These are phyloP conservation scores for Saturnispora kantuleensis DNA, from an alignment of 805 yeast species.

Conservation along the genomic window DNA sequence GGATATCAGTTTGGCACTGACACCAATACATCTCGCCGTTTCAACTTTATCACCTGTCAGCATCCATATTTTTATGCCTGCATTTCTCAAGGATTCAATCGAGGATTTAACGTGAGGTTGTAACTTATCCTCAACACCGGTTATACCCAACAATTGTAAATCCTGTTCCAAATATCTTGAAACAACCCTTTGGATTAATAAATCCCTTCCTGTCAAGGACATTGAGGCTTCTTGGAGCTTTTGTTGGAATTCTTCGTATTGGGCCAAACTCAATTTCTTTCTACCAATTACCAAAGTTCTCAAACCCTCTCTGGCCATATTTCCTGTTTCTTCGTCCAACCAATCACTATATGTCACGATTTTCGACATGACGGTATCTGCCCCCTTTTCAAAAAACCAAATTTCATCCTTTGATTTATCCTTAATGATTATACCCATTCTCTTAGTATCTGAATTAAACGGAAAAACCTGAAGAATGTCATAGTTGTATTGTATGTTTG, in stretches of 20 bases:
- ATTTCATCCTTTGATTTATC: constrained; percentile 56
- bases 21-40: constrained; percentile 94
- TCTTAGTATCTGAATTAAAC: constrained; percentile 86
- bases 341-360: constrained; percentile 86
- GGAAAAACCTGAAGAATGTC: constrained; percentile 83
- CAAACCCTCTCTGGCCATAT: constrained; percentile 97
- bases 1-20: constrained; percentile 86
- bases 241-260: constrained; percentile 52
- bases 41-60: constrained; percentile 98
- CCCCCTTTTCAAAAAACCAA: constrained; percentile 90
- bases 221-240: constrained; percentile 66
- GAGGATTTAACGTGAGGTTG: constrained; percentile 89
- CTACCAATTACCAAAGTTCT: constrained; percentile 93
- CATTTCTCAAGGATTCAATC: constrained; percentile 85
- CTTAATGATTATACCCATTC: constrained; percentile 86
- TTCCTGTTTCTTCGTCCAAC: constrained; percentile 95
- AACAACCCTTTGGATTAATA: constrained; percentile 58
- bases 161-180: constrained; percentile 66
- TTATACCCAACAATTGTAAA: constrained; percentile 77
- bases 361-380: constrained; percentile 84
- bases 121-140: constrained; percentile 95
- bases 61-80: constrained; percentile 98
- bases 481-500: constrained; percentile 43
- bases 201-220: constrained; percentile 73
- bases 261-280: constrained; percentile 46